These are phyloP conservation scores for Kluyveromyces sp. DNA, from an alignment of 1,139 yeast species.

Conservation along the genomic window DNA sequence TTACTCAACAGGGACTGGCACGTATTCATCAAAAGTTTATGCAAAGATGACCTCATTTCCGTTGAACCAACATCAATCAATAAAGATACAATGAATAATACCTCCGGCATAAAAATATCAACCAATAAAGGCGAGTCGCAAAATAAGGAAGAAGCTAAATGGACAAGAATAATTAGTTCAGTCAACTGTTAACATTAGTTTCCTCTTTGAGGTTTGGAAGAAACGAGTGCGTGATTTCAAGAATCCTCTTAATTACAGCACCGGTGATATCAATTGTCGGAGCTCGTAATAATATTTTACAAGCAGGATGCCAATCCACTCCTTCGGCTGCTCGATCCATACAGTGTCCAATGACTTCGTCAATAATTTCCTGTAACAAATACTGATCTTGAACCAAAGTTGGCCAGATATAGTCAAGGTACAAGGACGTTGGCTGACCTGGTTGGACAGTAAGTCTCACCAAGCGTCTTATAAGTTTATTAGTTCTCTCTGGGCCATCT, in stretches of 20 bases:
- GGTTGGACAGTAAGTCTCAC: slow-evolving; percentile 48
- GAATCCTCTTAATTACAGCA: slow-evolving; percentile 48
- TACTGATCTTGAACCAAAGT: slow-evolving; percentile 55
- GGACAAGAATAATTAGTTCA: slow-evolving; percentile 64
- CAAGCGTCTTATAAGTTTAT: slow-evolving; percentile 55
- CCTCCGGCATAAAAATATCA: slow-evolving; percentile 64
- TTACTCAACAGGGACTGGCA: slow-evolving; percentile 65
- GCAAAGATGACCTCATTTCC: slow-evolving; percentile 59
- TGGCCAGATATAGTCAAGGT: slow-evolving; percentile 65
- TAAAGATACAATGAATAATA: slow-evolving; percentile 60
- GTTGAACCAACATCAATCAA: slow-evolving; percentile 68
- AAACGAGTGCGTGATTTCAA: slow-evolving; percentile 41
- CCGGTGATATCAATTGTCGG: slow-evolving; percentile 75
- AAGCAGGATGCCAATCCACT: slow-evolving; percentile 55
- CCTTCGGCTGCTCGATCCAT: slow-evolving; percentile 71
- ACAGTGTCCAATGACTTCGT: slow-evolving; percentile 67
- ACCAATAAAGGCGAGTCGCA: slow-evolving; percentile 65
- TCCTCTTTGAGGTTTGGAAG: slow-evolving; percentile 38
- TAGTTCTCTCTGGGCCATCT: slow-evolving; percentile 53
- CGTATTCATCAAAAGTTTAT: slow-evolving; percentile 58
- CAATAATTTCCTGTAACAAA: slow-evolving; percentile 51
- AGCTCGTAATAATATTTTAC: slow-evolving; percentile 51
- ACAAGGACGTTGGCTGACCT: slow-evolving; percentile 36
- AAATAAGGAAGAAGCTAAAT: slow-evolving; percentile 57
- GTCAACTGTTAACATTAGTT: slow-evolving; percentile 58